These are phyloP conservation scores for Pythium plurisporium DNA, from an alignment of 352 stramenopile genomes.

Conservation along the genomic window DNA sequence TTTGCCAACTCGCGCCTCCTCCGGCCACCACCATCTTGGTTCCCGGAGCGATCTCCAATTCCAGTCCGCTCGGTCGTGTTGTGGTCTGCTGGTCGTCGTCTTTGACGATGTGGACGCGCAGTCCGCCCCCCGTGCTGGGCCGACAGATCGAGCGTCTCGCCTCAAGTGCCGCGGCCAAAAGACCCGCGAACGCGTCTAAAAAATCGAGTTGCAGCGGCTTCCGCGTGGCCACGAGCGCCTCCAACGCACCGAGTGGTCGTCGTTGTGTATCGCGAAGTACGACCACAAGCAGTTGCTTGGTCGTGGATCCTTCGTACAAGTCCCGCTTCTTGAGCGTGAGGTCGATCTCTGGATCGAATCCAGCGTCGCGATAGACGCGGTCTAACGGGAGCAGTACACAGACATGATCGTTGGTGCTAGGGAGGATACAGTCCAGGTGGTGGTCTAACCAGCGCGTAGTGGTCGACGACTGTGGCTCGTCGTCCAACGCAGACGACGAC, in stretches of 20 bases:
- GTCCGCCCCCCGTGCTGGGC: not conserved
- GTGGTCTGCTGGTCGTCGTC: not conserved
- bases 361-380: constrained; percentile 1
- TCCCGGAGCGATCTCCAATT: constrained; percentile 8
- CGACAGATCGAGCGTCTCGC: constrained; percentile 16
- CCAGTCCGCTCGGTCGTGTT: too few species aligned
- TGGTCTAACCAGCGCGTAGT: constrained; percentile 10
- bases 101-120: constrained; percentile 8
- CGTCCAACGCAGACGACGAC: not conserved
- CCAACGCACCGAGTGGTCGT: constrained; percentile 8
- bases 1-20: not conserved
- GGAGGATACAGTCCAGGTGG: constrained; percentile 10
- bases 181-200: constrained; percentile 18
- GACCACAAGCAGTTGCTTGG: constrained; percentile 16
- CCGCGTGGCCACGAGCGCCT: constrained; percentile 11
- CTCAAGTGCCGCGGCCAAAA: constrained; percentile 18
- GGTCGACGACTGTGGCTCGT: not conserved
- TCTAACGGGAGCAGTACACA: constrained; percentile 10
- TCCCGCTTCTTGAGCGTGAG: constrained; percentile 14
- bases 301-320: not conserved
- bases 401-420: constrained; percentile 14
- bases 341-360: constrained; percentile 20
- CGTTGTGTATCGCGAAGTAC: constrained; percentile 10
- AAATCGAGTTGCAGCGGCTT: constrained; percentile 18
- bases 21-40: constrained; percentile 10